Evolutionary conservation across 345 rosid species (phyloP), one percentile per base, ranked within the genome.

Genomic region (Nasturtium officinale): DNA sequence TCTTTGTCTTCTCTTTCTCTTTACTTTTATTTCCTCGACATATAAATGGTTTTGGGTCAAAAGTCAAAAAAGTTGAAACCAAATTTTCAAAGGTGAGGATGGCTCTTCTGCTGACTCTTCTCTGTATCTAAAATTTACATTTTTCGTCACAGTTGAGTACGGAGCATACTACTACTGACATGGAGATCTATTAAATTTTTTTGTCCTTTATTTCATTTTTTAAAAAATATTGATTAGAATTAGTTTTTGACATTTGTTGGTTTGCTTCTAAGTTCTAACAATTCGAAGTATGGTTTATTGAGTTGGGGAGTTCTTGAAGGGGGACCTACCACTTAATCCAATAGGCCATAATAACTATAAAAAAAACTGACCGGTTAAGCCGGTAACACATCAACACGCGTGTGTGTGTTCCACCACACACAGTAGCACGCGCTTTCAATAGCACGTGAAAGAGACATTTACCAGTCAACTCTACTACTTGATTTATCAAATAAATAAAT

Each of bases 311-410:
- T 42, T 42, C 58, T 45, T 33, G 45, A 42, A 64, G n/a, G 0
- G 21, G 42, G 73, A 20, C 52, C 65, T 40, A 66, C 72, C 29
- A 38, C 17, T 18, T n/a, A 45, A 42, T 26, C 25, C 25, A 23
- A 23, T 23, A 23, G 25, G 25, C 25, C 25, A 23, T 23, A 23
- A 23, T 23, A 23, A 23, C 12, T 35, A 9, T 0, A 35, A 50
- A 12, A 21, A 35, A 50, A 12, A 21, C 1, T 60, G 58, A 69
- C 79, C 13, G 75, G 20, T 18, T 26, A 42, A 47, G n/a, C 60
- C 70, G 79, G 79, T 76, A 76, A 21, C 60, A 35, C 12, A 10
- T 69, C 11, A 33, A 69, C 45, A 76, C 66, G 79, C 66, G 75
- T 76, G 75, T 59, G 57, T 13, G 35, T 67, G 62, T n/a, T 9